These are phyloP conservation scores for Massarina eburnea DNA, from an alignment of 2,329 filamentous ascomycete species.

Conservation along the genomic window DNA sequence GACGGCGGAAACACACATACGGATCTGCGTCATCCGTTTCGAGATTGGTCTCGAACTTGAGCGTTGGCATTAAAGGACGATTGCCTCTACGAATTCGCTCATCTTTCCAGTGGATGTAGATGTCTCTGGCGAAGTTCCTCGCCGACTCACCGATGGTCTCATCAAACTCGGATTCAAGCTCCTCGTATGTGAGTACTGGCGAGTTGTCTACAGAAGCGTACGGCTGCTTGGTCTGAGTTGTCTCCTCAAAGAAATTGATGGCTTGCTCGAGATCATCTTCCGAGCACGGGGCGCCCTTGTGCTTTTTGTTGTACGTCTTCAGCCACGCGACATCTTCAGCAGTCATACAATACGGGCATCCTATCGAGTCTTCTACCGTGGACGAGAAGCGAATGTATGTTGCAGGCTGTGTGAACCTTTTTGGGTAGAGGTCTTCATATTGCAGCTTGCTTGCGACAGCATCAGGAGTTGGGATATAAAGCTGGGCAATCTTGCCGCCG, in stretches of 20 bases:
- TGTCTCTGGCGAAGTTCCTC: slow-evolving; percentile 67
- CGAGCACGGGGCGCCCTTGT: slow-evolving; percentile 65
- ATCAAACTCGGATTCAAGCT: slow-evolving; percentile 66
- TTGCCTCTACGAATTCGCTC: slow-evolving; percentile 69
- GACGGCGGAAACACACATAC: slow-evolving; percentile 95
- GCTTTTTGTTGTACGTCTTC: slow-evolving; percentile 78
- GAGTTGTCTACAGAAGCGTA: slow-evolving; percentile 89
- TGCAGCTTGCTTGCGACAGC: slow-evolving; percentile 65
- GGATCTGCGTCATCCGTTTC: slow-evolving; percentile 95
- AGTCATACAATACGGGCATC: slow-evolving; percentile 91
- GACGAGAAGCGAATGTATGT: slow-evolving; percentile 98
- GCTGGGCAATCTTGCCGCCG: slow-evolving; percentile 62
- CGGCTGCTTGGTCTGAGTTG: slow-evolving; percentile 78
- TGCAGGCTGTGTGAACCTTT: slow-evolving; percentile 76
- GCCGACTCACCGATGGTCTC: slow-evolving; percentile 57
- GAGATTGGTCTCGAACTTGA: slow-evolving; percentile 93
- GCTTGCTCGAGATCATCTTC: slow-evolving; percentile 93
- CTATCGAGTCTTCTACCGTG: slow-evolving; percentile 93
- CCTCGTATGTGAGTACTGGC: slow-evolving; percentile 64
- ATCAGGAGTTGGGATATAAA: slow-evolving; percentile 69
- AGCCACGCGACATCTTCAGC: slow-evolving; percentile 86
- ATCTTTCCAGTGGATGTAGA: slow-evolving; percentile 88
- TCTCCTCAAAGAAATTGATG: slow-evolving; percentile 94
- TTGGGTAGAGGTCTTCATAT: slow-evolving; percentile 87
- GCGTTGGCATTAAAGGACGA: slow-evolving; percentile 70